Base-by-base conservation (phyloP, 768 basidiomycete species). In the Boletus coccyginus region DNA sequence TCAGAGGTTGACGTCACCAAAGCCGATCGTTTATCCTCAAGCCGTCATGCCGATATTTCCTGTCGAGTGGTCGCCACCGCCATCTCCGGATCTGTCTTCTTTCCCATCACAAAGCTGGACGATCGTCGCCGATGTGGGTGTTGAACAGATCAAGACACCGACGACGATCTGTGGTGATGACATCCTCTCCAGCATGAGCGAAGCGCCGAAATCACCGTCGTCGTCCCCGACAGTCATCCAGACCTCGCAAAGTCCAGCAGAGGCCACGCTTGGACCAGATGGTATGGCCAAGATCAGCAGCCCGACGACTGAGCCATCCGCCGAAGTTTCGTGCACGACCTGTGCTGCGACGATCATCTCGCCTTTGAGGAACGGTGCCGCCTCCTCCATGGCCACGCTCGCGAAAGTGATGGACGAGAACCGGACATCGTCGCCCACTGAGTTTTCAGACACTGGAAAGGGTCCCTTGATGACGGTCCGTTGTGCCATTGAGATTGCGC, bases 61-160 rank as follows among this genome's bases (percentile, higher is more conserved):
- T 3, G 16, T 3, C 10, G 35, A 5, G 5, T 49, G 40, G 31
- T 43, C 51, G 0, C 32, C 44, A 2, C 36, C 40, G 2, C 3
- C 31, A 3, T 48, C 45, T 11, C 41, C 63, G 10, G 29, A 43
- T 21, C 33, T 55, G 9, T 47, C 50, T 17, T 58, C 52, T 0
- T 55, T 46, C 39, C 59, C 43, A 5, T 65, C 59, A 0, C 64
- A 45, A 29, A 54, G 33, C 11, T 46, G 45, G 60, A 46, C 35
- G 1, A 32, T 52, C 4, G 42, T 47, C 13, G 27, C 44, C 19
- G n/a, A 19, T 14, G 19, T 27, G 2, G 50, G 33, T 16, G 21
- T 29, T 8, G 27, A 46, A 14, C 41, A n/a, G 7, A 17, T 14
- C 24, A 24, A 32, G 29, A 46, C 21, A 0, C 10, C 8, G 21